A percentile compares a stretch with the other conserved stretches of the same genome.
Conservation (phyloP, 73 alveolate genomes). For the Tetrahymena thermophila region DNA sequence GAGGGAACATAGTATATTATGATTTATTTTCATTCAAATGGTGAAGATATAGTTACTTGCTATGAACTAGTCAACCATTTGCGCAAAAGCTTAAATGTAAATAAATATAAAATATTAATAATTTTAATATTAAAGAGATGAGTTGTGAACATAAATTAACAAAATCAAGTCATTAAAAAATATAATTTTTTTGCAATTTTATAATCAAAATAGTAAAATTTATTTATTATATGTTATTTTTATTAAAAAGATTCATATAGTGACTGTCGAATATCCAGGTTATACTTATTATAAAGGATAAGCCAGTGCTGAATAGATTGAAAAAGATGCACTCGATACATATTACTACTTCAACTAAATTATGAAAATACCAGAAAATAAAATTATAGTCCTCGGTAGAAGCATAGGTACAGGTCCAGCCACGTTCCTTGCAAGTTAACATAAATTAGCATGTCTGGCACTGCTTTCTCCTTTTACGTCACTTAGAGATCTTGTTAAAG, state of each 20-base stretch:
- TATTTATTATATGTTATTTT: not conserved
- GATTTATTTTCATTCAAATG: not conserved
- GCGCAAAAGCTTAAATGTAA: not conserved
- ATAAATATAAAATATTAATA: not conserved
- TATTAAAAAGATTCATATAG: not conserved
- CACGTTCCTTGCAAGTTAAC: conserved; percentile 25
- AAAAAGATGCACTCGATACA: not conserved
- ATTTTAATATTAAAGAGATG: not conserved
- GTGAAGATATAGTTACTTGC: not conserved
- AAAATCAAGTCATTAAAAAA: not conserved
- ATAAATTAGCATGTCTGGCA: conserved; percentile 39
- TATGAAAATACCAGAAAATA: not conserved
- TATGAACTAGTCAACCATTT: not conserved
- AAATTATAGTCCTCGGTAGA: conserved; percentile 63
- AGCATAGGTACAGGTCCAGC: conserved; percentile 78
- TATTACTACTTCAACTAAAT: not conserved
- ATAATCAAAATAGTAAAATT: not conserved
- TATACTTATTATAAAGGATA: not conserved
- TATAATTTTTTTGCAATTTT: not conserved
- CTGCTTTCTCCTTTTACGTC: conserved; percentile 74
- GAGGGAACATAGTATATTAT: not conserved
- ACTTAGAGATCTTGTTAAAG: conserved; percentile 49
- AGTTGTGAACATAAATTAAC: not conserved
- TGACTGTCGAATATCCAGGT: not conserved
- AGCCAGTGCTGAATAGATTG: not conserved